Conservation (phyloP, 2,329 filamentous ascomycete genomes). For the Leptographium lundbergii region DNA sequence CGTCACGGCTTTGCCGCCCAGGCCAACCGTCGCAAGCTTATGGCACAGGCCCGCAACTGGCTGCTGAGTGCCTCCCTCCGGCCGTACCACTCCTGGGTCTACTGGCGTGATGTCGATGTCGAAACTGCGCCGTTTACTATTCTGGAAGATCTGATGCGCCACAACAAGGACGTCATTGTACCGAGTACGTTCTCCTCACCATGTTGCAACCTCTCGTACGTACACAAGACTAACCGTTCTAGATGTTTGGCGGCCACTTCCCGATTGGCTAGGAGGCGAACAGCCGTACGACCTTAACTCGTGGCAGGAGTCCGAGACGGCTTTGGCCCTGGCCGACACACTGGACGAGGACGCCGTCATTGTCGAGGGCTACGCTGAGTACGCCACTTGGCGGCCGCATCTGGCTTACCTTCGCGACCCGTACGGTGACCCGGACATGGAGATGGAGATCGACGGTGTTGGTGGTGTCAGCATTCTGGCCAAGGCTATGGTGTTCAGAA, state of each 20-base stretch:
- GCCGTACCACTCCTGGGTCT: constrained; percentile 97
- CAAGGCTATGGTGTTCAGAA: constrained; percentile 89
- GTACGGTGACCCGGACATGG: constrained; percentile 96
- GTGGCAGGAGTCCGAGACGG: constrained; percentile 98
- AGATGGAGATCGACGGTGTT: constrained; percentile 98
- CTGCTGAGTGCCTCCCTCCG: constrained; percentile 82
- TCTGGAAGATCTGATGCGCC: constrained; percentile 92
- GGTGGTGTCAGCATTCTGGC: constrained; percentile 95
- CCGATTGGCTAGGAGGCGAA: constrained; percentile 96
- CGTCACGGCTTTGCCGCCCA: constrained; percentile 95
- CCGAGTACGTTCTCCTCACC: constrained; percentile 57
- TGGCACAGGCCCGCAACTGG: constrained; percentile 98
- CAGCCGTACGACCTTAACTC: constrained; percentile 98
- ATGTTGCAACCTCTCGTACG: background rate
- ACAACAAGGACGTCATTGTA: constrained; percentile 97
- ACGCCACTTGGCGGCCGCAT: constrained; percentile 95
- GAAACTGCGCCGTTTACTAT: constrained; percentile 96
- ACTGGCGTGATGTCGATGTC: constrained; percentile 97
- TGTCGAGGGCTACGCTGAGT: constrained; percentile 96
- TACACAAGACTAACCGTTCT: constrained; percentile 2
- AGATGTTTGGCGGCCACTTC: constrained; percentile 98
- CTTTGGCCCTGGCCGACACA: constrained; percentile 82
- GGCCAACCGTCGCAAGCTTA: constrained; percentile 83
- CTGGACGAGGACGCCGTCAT: constrained; percentile 97
- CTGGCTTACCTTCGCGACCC: constrained; percentile 92